These are phyloP conservation scores for Kondoa malvinella DNA, from an alignment of 768 basidiomycete species.

Conservation along the genomic window DNA sequence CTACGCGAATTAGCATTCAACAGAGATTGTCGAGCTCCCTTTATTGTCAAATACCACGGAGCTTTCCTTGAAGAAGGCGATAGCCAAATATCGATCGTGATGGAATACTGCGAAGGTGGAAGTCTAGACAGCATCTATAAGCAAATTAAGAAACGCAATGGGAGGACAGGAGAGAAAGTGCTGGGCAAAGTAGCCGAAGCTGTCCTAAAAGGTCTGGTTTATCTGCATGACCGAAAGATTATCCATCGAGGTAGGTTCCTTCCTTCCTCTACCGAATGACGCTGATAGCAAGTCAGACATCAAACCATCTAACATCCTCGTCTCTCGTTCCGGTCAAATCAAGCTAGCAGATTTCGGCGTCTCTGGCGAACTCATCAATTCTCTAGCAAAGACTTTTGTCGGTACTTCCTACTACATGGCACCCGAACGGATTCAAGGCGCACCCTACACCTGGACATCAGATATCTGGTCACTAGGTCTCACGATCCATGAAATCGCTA, in stretches of 20 bases:
- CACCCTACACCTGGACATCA: slow-evolving; percentile 45
- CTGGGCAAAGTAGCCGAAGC: slow-evolving; percentile 85
- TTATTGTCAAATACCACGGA: slow-evolving; percentile 82
- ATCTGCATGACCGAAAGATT: slow-evolving; percentile 74
- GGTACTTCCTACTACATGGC: slow-evolving; percentile 41
- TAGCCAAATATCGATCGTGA: slow-evolving; percentile 85
- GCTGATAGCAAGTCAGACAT: slow-evolving; percentile 30
- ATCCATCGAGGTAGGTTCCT: slow-evolving; percentile 53
- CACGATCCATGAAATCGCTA: slow-evolving; percentile 77
- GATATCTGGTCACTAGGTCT: slow-evolving; percentile 94
- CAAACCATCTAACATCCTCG: slow-evolving; percentile 39
- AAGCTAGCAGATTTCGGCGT: slow-evolving; percentile 40
- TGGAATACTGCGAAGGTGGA: slow-evolving; percentile 77
- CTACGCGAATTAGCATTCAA: slow-evolving; percentile 82
- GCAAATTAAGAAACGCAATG: slow-evolving; percentile 60
- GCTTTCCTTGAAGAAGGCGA: slow-evolving; percentile 42
- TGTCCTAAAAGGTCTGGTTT: slow-evolving; percentile 73
- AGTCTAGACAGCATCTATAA: slow-evolving; percentile 78
- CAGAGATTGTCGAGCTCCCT: slow-evolving; percentile 60
- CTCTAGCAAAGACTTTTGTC: slow-evolving; percentile 37
- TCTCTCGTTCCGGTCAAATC: slow-evolving; percentile 35
- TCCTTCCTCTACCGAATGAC: neutral
- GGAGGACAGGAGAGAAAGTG: slow-evolving; percentile 67
- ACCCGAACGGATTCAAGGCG: slow-evolving; percentile 89
- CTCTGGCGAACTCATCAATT: slow-evolving; percentile 38